Conservation (phyloP, 768 basidiomycete species). For the Suillus brevipes region DNA sequence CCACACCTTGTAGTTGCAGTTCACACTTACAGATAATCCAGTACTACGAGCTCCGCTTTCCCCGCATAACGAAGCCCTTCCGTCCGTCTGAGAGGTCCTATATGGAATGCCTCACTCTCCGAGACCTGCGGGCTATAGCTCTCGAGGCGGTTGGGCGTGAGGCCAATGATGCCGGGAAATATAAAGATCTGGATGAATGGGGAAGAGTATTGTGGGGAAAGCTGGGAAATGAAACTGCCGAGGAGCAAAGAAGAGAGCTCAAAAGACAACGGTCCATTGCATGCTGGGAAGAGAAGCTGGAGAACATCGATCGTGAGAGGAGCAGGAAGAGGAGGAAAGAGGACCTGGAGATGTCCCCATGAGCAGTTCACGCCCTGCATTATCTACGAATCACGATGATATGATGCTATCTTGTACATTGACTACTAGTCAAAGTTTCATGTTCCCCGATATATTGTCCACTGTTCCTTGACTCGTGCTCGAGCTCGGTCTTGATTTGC, state of each 20-base stretch:
- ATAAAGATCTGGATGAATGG: conserved; percentile 55
- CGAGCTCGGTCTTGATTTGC: too few relatives aligned
- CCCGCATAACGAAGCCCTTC: conserved; percentile 71
- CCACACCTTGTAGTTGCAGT: neutral
- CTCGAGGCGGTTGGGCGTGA: conserved; percentile 56
- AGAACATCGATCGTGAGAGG: conserved; percentile 24
- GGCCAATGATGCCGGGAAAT: conserved; percentile 26
- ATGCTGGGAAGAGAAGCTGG: conserved; percentile 45
- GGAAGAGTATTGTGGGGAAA: conserved; percentile 40
- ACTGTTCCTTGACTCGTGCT: too few relatives aligned
- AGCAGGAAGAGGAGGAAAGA: conserved; percentile 22
- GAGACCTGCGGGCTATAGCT: conserved; percentile 55
- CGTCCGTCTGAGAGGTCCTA: conserved; percentile 64
- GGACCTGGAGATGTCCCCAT: conserved; percentile 27
- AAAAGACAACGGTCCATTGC: conserved; percentile 43
- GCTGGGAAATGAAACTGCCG: conserved; percentile 38
- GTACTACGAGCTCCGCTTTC: conserved; percentile 86
- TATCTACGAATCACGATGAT: too few relatives aligned
- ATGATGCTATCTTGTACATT: neutral
- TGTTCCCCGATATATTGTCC: too few relatives aligned
- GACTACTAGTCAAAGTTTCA: too few relatives aligned
- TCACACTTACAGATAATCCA: conserved; percentile 27
- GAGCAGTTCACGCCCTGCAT: conserved; percentile 1
- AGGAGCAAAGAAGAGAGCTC: conserved; percentile 16
- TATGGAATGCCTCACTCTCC: conserved; percentile 51